Percentiles rank a stretch among this genome's conserved stretches.
phyloP scores from a whole-genome alignment of 2,329 filamentous ascomycete species.

The Biscogniauxia mediterranea region DNA sequence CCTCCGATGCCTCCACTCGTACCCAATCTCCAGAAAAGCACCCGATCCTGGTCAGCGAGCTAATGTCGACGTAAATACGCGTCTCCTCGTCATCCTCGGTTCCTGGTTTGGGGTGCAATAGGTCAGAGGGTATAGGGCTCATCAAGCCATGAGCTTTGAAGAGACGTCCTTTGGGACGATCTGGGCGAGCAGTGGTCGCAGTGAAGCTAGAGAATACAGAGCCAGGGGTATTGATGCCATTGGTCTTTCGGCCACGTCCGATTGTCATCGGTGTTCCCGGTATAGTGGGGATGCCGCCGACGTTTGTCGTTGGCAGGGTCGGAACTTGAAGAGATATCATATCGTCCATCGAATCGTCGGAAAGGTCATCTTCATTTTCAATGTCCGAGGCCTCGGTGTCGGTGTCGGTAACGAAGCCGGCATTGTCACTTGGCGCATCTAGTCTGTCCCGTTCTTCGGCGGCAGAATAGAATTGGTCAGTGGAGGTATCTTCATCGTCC shows the following conservation, averaged over 20 bases:
- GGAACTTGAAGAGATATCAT: conserved; percentile 88
- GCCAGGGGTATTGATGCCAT: conserved; percentile 77
- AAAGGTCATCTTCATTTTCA: conserved; percentile 72
- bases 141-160: conserved; percentile 83
- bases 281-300: conserved; percentile 76
- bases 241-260: conserved; percentile 62
- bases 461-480: conserved; percentile 90
- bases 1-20: conserved; percentile 72
- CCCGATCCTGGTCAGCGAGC: conserved; percentile 80
- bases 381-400: conserved; percentile 60
- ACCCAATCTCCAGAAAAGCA: conserved; percentile 99
- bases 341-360: conserved; percentile 88
- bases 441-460: conserved; percentile 73
- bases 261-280: conserved; percentile 77
- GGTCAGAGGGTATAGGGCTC: conserved; percentile 67
- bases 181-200: conserved; percentile 73
- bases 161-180: conserved; percentile 70
- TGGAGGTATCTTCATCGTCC: conserved; percentile 79
- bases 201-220: conserved; percentile 90
- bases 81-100: conserved; percentile 82
- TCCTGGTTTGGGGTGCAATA: conserved; percentile 79
- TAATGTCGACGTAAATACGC: conserved; percentile 86
- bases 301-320: conserved; percentile 71
- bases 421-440: conserved; percentile 57
- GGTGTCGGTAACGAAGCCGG: conserved; percentile 59